Conservation (phyloP, 768 basidiomycete genomes). For the Tulasnella sp. region DNA sequence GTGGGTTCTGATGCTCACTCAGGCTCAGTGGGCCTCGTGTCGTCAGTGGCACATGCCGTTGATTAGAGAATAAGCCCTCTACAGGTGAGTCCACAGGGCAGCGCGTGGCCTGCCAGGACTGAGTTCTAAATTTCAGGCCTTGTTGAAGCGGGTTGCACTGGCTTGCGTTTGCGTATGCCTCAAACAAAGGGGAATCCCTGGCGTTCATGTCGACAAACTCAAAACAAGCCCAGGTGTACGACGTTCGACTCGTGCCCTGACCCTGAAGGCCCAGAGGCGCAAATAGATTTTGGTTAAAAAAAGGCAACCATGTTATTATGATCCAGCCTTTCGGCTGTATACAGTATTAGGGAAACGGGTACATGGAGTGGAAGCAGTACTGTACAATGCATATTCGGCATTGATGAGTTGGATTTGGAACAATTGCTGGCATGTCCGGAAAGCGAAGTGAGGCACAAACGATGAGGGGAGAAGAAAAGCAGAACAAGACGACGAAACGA, state of each 20-base stretch:
- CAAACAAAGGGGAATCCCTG: neutral
- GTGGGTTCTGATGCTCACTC: neutral
- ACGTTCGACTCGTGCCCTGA: neutral
- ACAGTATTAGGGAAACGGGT: neutral
- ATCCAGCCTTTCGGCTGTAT: neutral
- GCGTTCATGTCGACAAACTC: neutral
- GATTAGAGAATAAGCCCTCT: neutral
- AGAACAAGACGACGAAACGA: neutral
- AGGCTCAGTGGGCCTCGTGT: no score
- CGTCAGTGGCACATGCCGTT: neutral
- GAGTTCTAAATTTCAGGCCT: neutral
- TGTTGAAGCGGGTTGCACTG: neutral
- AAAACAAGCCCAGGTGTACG: neutral
- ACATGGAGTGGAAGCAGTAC: neutral
- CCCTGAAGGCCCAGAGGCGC: slow-evolving; percentile 1
- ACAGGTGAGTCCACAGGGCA: neutral
- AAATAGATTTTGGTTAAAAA: neutral
- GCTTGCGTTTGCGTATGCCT: neutral
- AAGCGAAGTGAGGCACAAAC: neutral
- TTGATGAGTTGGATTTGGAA: neutral
- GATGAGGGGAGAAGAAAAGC: neutral
- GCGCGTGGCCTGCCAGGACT: neutral
- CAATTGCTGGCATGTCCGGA: neutral
- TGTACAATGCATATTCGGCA: neutral
- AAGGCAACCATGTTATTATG: neutral